Base-by-base conservation (phyloP, 768 basidiomycete species). In the Rhizopogon vinicolor region DNA sequence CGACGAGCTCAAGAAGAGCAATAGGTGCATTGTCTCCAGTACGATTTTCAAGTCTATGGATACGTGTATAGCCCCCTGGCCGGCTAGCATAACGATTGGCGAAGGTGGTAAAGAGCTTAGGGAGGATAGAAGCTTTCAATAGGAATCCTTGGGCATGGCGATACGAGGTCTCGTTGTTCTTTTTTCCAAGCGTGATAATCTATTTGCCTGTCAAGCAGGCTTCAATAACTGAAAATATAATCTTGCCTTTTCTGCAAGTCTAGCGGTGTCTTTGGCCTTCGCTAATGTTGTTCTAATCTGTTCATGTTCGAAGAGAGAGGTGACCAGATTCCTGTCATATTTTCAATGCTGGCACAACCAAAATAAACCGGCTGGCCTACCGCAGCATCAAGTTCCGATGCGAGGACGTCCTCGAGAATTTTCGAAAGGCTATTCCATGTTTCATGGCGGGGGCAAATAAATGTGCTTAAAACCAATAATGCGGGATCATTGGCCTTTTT, bases 231-330 rank as follows among this genome's bases (percentile, higher is more conserved):
- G 41, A 31, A 5, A 18, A 25, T 8, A 28, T 13, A 5, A 13
- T 35, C 63, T 19, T 55, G 87, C 94, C 85, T 96, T 95, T 67
- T 99, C 96, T 14, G 94, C 95, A 51, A 98, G 75, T 61, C 93
- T 80, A 13, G 92, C 92, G 5, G 94, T 76, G 63, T 97, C 94
- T 68, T 89, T 87, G 2, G 97, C 97, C 71, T 98, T 98, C 33
- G 96, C 88, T 14, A 98, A 74, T 0, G 97, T 99, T 6, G 97
- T 98, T 70, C 90, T 88, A 67, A 99, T 93, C 67, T 92, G 90
- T 65, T 97, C 93, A 72, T 98, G 93, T 66, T 98, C 85, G 54
- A 99, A 81, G 35, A 98, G 80, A 5, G 93, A 94, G 25, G 93
- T 91, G 58, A 99, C 95, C 51, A 99, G 75, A 72, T 98, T 98